Evolutionary conservation across 2,329 filamentous ascomycete genomes (phyloP), one percentile per base, ranked within the genome.

Genomic region (Fusarium marasasianum): DNA sequence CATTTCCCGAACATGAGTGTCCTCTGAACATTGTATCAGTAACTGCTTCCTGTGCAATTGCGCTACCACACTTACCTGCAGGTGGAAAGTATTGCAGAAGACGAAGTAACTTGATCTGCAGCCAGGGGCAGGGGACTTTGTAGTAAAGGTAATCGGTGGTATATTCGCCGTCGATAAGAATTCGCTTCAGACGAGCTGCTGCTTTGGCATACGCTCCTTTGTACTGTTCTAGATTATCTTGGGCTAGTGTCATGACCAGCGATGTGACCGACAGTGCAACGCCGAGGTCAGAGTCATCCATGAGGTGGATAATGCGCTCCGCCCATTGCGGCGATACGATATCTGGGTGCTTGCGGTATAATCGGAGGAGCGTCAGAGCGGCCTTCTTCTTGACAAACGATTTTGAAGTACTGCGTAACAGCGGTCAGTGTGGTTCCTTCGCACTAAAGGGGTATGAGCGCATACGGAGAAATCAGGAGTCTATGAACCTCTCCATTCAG

Each of bases 381-480:
- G 96, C 96, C 87, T 99, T 99, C 86, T 99, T 99, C 88, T 99
- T 99, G 69, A 99, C 96, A 77, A 99, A 99, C 0, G 96, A 92
- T 83, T 98, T 99, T 2, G 96, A 98, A 13, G 87, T 87, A 53
- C 86, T 74, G 29, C 11, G 29, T 31, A 29, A 24, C 18, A 45
- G 70, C 22, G 66, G 68, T 71, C 54, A 76, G 63, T 41, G 40
- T 43, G 15, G 18, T 45, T 41, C 31, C 33, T 53, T 59, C 24
- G 54, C 41, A 40, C 24, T 41, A 59, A 44, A 37, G 38, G 43
- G 26, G 29, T 55, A 54, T 51, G 26, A 24, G 63, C 63, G 88
- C 93, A 80, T 87, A 97, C 93, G 96, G 96, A 68, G 96, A 98
- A 76, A 99, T 98, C 70, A 99, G 85, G 55, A 99, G 88, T 77